These are phyloP conservation scores for Ascocoryne sarcoides DNA, from an alignment of 2,329 filamentous ascomycete species.

Conservation along the genomic window DNA sequence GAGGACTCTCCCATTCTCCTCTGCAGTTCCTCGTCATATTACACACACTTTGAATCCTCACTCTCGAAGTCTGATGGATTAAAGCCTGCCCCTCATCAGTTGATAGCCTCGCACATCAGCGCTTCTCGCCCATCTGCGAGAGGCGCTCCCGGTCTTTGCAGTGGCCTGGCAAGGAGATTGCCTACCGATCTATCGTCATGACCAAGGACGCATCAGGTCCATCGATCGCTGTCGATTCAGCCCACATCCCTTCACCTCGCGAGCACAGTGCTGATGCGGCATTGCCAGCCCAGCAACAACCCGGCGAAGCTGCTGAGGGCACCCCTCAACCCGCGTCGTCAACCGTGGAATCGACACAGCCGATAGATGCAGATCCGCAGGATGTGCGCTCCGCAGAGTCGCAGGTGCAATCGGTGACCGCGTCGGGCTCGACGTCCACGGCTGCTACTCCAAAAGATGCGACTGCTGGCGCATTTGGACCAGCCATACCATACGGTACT, in stretches of 20 bases:
- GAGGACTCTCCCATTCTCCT: neutral
- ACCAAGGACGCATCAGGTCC: slow-evolving; percentile 22
- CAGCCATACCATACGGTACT: slow-evolving; percentile 67
- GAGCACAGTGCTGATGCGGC: slow-evolving; percentile 13
- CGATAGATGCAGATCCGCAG: slow-evolving; percentile 8
- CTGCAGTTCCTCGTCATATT: neutral
- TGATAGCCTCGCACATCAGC: slow-evolving; percentile 26
- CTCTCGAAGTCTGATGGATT: slow-evolving; percentile 24
- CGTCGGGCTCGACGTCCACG: slow-evolving; percentile 38
- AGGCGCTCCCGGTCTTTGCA: slow-evolving; percentile 22
- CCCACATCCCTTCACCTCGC: slow-evolving; percentile 9
- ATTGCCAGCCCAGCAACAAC: slow-evolving; percentile 9
- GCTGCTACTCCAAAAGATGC: slow-evolving; percentile 41
- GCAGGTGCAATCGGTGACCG: slow-evolving; percentile 41
- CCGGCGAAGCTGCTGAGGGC: slow-evolving; percentile 8
- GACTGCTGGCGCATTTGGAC: slow-evolving; percentile 15
- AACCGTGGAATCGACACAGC: slow-evolving; percentile 9
- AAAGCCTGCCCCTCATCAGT: slow-evolving; percentile 17
- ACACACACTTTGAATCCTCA: neutral
- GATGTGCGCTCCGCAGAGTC: slow-evolving; percentile 18
- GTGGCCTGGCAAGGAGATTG: slow-evolving; percentile 4
- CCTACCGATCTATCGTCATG: slow-evolving; percentile 17
- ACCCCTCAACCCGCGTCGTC: slow-evolving; percentile 4
- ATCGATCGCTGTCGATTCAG: slow-evolving; percentile 21
- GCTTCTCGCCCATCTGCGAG: slow-evolving; percentile 28